These are phyloP conservation scores for Beauveria sp. DNA, from an alignment of 2,329 filamentous ascomycete genomes.

Conservation along the genomic window DNA sequence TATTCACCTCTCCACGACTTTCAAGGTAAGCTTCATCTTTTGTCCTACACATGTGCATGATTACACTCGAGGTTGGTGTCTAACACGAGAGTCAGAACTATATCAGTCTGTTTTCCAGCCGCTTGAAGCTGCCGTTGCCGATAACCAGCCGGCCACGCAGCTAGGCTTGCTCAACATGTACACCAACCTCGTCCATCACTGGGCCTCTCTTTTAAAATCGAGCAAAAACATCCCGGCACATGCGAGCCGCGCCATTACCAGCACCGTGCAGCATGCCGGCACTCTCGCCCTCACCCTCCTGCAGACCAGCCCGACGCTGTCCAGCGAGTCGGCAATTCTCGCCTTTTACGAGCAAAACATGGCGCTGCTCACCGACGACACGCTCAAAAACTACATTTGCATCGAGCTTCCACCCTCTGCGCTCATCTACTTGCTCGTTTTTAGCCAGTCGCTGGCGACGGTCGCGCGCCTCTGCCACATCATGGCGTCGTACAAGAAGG, in stretches of 20 bases:
- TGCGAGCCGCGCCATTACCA: conserved; percentile 30
- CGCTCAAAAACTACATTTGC: conserved; percentile 46
- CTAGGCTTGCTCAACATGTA: conserved; percentile 59
- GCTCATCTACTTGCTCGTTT: conserved; percentile 64
- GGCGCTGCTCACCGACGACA: conserved; percentile 44
- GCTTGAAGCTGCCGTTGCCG: conserved; percentile 44
- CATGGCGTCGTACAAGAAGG: conserved; percentile 64
- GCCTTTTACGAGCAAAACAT: conserved; percentile 63
- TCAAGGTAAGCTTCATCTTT: conserved; percentile 34
- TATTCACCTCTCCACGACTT: conserved; percentile 49
- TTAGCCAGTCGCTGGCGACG: conserved; percentile 53
- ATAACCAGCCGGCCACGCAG: conserved; percentile 45
- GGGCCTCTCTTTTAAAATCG: conserved; percentile 40
- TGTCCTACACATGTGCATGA: background rate
- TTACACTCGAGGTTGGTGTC: conserved; percentile 16
- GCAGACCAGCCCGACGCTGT: conserved; percentile 39
- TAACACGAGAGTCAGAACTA: conserved; percentile 35
- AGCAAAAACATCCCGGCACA: conserved; percentile 26
- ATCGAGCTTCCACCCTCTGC: conserved; percentile 61
- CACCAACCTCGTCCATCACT: conserved; percentile 54
- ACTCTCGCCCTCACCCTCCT: conserved; percentile 51
- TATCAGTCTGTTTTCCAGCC: conserved; percentile 39
- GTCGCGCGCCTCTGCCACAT: conserved; percentile 63
- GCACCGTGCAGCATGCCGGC: conserved; percentile 43
- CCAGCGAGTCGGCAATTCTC: conserved; percentile 49